Evolutionary conservation across 106 monocot genomes (phyloP).

Genomic region (Alisma plantagoaquatica): DNA sequence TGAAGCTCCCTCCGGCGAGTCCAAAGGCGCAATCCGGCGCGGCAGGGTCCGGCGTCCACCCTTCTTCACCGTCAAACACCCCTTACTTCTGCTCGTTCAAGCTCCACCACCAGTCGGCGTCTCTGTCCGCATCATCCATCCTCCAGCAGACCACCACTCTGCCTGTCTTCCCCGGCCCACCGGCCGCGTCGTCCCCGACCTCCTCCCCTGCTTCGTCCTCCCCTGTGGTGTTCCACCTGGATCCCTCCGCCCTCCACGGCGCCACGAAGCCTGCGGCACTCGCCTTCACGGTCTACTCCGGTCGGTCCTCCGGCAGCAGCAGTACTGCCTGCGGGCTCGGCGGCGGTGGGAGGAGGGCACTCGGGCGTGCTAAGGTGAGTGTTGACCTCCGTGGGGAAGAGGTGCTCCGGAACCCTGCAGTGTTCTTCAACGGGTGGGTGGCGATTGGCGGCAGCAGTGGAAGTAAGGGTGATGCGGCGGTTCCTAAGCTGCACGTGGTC

Average conservation of each 20-base stretch:
- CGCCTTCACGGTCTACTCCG: conserved; percentile 31
- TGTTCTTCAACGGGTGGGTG: conserved; percentile 43
- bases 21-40: too few species aligned
- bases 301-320: conserved; percentile 29
- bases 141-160: too few species aligned
- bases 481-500: conserved; percentile 40
- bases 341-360: conserved; percentile 14
- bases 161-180: neutral
- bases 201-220: conserved; percentile 10
- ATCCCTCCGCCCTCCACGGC: conserved; percentile 1
- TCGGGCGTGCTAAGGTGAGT: conserved; percentile 37
- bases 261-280: neutral
- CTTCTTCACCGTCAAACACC: conserved; percentile 40
- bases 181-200: neutral
- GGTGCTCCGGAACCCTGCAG: too few species aligned
- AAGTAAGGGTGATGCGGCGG: neutral
- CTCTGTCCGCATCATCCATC: conserved; percentile 9
- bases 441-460: conserved; percentile 18
- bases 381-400: conserved; percentile 15
- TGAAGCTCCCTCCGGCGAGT: conserved; percentile 44
- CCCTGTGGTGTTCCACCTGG: conserved; percentile 23
- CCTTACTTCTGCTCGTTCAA: conserved; percentile 46
- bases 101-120: conserved; percentile 9
- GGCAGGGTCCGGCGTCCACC: conserved; percentile 33
- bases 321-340: conserved; percentile 39